Percentiles rank a stretch among this genome's conserved stretches.
Evolutionary conservation across 768 basidiomycete genomes (phyloP).

Genomic region (Boletus rubescentipes): DNA sequence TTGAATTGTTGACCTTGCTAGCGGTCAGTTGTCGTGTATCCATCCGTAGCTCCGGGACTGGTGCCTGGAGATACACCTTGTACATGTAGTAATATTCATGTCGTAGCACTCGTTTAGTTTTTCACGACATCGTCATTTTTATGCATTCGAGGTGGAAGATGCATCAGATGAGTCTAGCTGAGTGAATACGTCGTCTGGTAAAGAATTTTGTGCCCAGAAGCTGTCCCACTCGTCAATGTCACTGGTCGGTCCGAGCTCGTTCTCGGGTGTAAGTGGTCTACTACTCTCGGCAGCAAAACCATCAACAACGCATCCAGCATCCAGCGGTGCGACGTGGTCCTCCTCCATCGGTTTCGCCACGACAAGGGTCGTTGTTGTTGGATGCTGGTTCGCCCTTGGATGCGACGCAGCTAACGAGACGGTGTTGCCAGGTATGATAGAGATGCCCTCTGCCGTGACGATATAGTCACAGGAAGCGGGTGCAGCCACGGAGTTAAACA

Average conservation of each 20-base stretch:
- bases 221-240: conserved; percentile 48
- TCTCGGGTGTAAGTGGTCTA: conserved; percentile 25
- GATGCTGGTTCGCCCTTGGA: background rate
- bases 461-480: conserved; percentile 74
- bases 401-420: conserved; percentile 5
- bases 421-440: conserved; percentile 27
- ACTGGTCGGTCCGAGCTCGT: conserved; percentile 17
- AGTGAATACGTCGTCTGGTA: conserved; percentile 39
- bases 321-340: conserved; percentile 35
- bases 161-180: conserved; percentile 13
- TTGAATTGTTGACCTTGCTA: conserved; percentile 6
- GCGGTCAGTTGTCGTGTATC: background rate
- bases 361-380: conserved; percentile 13
- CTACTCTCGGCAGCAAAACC: conserved; percentile 12
- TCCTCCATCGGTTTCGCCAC: conserved; percentile 1
- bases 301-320: conserved; percentile 35
- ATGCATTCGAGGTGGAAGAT: conserved; percentile 14
- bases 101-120: conserved; percentile 10
- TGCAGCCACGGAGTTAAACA: conserved; percentile 68
- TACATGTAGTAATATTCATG: background rate
- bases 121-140: background rate
- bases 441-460: conserved; percentile 61
- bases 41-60: conserved; percentile 6
- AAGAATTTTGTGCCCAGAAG: conserved; percentile 43
- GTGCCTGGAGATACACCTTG: conserved; percentile 8